Evolutionary conservation across 805 yeast species (phyloP).

Genomic region (Hanseniaspora singularis): DNA sequence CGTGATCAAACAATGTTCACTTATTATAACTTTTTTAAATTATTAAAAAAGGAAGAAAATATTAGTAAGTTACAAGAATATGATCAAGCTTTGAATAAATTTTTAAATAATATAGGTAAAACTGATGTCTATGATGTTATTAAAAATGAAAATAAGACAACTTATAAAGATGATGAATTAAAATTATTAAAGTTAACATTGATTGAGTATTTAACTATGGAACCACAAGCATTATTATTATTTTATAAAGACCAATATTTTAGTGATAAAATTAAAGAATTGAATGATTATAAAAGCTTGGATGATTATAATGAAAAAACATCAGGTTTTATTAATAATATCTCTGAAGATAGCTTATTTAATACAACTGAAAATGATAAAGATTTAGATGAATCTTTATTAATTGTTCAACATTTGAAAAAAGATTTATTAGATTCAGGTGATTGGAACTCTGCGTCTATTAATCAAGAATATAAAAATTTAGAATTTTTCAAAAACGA

Average conservation of each 20-base stretch:
- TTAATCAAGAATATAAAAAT: not conserved
- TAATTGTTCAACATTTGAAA: not conserved
- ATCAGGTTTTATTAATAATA: not conserved
- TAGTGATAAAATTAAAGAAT: not conserved
- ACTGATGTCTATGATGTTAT: not conserved
- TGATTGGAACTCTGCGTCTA: not conserved
- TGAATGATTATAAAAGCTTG: not conserved
- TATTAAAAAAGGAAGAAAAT: not conserved
- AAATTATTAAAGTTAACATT: not conserved
- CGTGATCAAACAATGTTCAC: slow-evolving; percentile 5
- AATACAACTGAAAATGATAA: not conserved
- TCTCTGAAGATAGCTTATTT: not conserved
- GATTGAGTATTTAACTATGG: slow-evolving; percentile 3
- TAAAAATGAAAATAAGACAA: not conserved
- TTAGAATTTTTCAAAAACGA: not conserved
- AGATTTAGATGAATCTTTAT: not conserved
- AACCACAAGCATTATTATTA: not conserved
- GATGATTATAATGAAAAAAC: slow-evolving; percentile 1
- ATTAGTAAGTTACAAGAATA: not conserved
- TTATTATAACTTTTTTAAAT: slow-evolving; percentile 5
- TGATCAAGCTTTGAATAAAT: not conserved
- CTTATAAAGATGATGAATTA: not conserved
- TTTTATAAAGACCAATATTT: slow-evolving; percentile 8
- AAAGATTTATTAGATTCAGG: not conserved
- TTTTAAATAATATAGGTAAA: not conserved